Base-by-base conservation (phyloP, 164 flowering plant species). In the Nymphaea thermarum region DNA sequence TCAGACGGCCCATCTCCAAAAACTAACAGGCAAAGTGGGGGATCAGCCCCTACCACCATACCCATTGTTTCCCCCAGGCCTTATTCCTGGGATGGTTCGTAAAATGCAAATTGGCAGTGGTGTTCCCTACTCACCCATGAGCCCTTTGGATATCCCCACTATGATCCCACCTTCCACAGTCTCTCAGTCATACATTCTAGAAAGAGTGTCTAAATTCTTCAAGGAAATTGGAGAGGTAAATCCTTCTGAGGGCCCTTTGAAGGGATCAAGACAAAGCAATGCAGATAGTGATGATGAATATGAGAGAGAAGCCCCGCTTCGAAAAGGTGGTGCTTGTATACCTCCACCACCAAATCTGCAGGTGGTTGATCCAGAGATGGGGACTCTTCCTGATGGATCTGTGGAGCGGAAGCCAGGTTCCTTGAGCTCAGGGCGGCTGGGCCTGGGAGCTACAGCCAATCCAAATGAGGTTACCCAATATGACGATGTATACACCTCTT, bases 41-140 rank as follows among this genome's bases (percentile, higher is more conserved):
- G 98, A 90, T 66, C 88, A 87, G 70, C 15, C 64, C 6, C 74
- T 82, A 43, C 94, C 98, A 2, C 93, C 98, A 6, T 90, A 95
- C 69, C 99, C 99, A 42, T 71, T 94, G 51, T 94, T 95, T 72
- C 99, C 99, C 1, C 99, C 99, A 42, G 99, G 98, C 43, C 91
- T 95, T 55, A 90, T 95, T 63, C 99, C 98, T 17, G 98, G 97
- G 59, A 95, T 95, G 99, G 97, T 95, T 25, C 78, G 86, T 69
- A 95, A 95, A 74, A 91, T 88, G 94, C 97, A 95, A 81, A 90
- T 95, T 59, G 99, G 99, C 25, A 92, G 97, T 78, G 99, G 99
- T 53, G 99, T 95, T 18, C 98, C 99, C 4, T 95, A 95, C 79
- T 95, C 98, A 62, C 93, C 99, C 4, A 76, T 92, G 88, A 95